Percentiles rank a stretch among this genome's conserved stretches.
phyloP scores from a whole-genome alignment of 176 grass and related monocot species.

The Canna indica region DNA sequence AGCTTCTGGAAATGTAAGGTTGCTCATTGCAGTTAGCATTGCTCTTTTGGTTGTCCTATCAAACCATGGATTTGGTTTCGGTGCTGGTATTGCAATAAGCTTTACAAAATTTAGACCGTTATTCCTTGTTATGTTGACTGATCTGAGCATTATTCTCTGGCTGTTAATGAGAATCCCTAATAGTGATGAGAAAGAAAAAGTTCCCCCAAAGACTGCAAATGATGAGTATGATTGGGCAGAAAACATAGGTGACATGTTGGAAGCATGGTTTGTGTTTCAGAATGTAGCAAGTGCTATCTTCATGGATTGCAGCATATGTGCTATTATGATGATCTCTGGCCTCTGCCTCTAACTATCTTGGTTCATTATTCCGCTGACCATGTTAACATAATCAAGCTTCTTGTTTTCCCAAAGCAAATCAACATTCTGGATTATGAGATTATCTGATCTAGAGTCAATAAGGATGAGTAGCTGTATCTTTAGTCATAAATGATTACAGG shows the following conservation, averaged over 20 bases:
- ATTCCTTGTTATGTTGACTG: slow-evolving; percentile 54
- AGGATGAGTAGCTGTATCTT: too few relatives aligned
- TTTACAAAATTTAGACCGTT: slow-evolving; percentile 50
- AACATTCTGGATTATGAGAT: too few relatives aligned
- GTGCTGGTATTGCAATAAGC: slow-evolving; percentile 32
- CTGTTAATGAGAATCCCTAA: slow-evolving; percentile 35
- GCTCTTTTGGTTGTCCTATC: slow-evolving; percentile 49
- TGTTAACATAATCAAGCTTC: neutral
- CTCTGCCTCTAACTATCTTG: slow-evolving; percentile 32
- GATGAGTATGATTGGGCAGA: slow-evolving; percentile 27
- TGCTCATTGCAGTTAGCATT: slow-evolving; percentile 37
- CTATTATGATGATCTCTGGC: slow-evolving; percentile 65
- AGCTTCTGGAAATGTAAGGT: slow-evolving; percentile 49
- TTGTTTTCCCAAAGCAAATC: neutral
- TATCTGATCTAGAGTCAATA: too few relatives aligned
- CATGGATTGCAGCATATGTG: slow-evolving; percentile 68
- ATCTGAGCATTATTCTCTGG: slow-evolving; percentile 38
- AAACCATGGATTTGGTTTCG: slow-evolving; percentile 22
- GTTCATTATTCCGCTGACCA: neutral
- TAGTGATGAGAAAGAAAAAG: slow-evolving; percentile 16
- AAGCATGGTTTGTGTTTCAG: slow-evolving; percentile 46
- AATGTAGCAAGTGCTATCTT: slow-evolving; percentile 38
- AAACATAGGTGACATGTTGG: slow-evolving; percentile 41
- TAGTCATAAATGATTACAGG: too few relatives aligned
- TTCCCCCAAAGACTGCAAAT: slow-evolving; percentile 9